Base-by-base conservation (phyloP, 1,284 basidiomycete species). In the Sphaerobolus stellatus region DNA sequence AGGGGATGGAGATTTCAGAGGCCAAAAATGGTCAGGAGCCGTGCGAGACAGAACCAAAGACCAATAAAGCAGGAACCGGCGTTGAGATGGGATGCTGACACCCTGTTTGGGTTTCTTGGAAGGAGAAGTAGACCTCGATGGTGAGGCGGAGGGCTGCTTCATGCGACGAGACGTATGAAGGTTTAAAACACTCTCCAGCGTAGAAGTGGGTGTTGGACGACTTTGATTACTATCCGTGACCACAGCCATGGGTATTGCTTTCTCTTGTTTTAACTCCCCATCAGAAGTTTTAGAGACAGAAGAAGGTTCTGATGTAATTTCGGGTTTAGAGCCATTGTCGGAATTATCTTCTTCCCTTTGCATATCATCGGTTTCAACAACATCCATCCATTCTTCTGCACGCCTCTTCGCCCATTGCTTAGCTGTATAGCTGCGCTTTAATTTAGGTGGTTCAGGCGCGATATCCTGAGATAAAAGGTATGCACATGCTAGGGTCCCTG, bases 401-500 rank as follows among this genome's bases (percentile, higher is more conserved):
- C 75, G 75, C 8, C 63, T 62, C 56, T 75, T 71, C 0, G 76
- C 74, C 74, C 75, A 78, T 56, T 82, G 73, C 56, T 77, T 76
- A 11, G 72, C 66, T 9, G 72, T 72, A 58, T 79, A 72, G 55
- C 74, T 83, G 13, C 76, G 71, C 60, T 79, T 70, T 3, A 80
- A 70, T 33, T 70, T 68, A 0, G 82, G 81, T 14, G 80, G 73
- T 5, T 69, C 71, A 3, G 81, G 79, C 2, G 68, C 62, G 49
- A 72, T 68, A 33, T 80, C 74, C 3, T 81, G 71, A 0, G 87
- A 79, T n/a, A 92, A 78, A 2, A 92, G 75, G 67, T 92, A 92
- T 6, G 88, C 75, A 65, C 90, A 92, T 0, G 90, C 86, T 61
- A 92, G 78, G 0, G 88, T 92, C 5, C 91, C 91, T 0, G 89